Evolutionary conservation across 345 rosid species (phyloP).

Genomic region (Brassica nigra): DNA sequence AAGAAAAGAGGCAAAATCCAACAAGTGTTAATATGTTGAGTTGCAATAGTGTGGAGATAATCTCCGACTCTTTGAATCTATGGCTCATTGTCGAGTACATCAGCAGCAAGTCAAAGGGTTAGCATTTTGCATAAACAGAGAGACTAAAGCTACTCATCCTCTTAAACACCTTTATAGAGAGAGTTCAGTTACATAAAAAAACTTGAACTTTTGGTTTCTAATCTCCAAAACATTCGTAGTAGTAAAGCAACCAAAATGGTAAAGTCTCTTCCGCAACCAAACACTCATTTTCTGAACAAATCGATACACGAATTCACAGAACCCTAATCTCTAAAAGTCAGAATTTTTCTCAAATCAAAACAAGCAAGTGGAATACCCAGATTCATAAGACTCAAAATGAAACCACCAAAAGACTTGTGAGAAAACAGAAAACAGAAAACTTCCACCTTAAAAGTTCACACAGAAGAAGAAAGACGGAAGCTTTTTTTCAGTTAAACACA

Average conservation of each 20-base stretch:
- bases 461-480: conserved; percentile 11
- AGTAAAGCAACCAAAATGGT: not conserved
- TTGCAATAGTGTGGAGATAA: not conserved
- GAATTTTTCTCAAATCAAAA: conserved; percentile 15
- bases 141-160: not conserved
- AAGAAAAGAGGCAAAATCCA: too few species aligned
- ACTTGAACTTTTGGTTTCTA: not conserved
- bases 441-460: conserved; percentile 6
- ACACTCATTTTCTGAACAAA: not conserved
- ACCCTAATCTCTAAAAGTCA: conserved; percentile 29
- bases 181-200: conserved; percentile 2
- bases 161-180: not conserved
- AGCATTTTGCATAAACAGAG: not conserved
- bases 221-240: not conserved
- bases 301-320: conserved; percentile 8
- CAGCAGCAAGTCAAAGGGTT: not conserved
- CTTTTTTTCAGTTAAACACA: conserved; percentile 5
- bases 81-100: not conserved
- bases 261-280: too few species aligned
- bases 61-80: not conserved
- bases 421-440: not conserved
- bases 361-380: conserved; percentile 22
- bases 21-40: not conserved
- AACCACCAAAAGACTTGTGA: conserved; percentile 3
- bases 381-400: conserved; percentile 19